phyloP scores from a whole-genome alignment of 805 yeast species.

The Lachancea dasiensis region DNA sequence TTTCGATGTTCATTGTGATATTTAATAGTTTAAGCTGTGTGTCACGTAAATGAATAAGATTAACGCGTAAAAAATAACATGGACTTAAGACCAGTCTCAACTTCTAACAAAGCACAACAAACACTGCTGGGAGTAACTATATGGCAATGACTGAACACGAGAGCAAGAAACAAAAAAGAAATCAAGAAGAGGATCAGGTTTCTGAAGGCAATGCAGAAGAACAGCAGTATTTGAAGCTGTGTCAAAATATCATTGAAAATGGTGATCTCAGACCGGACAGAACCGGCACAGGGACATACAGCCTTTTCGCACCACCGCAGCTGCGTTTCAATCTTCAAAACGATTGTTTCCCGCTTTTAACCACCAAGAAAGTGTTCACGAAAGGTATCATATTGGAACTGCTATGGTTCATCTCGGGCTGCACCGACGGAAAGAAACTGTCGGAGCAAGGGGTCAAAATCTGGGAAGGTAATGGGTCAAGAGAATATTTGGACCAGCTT shows the following conservation, averaged over 20 bases:
- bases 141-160: conserved; percentile 4
- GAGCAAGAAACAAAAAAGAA: conserved; percentile 1
- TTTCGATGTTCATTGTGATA: not conserved
- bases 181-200: too few relatives aligned
- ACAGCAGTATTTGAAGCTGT: conserved; percentile 79
- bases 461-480: conserved; percentile 98
- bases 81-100: not conserved
- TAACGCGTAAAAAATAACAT: conserved; percentile 1
- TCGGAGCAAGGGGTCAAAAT: conserved; percentile 86
- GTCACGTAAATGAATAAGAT: not conserved
- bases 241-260: conserved; percentile 64
- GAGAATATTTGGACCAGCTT: conserved; percentile 78
- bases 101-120: too few relatives aligned
- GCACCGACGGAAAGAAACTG: conserved; percentile 78
- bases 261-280: conserved; percentile 94
- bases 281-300: conserved; percentile 93
- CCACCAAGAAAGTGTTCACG: conserved; percentile 89
- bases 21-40: not conserved
- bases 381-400: conserved; percentile 85
- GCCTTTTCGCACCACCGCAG: conserved; percentile 95
- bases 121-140: too few relatives aligned
- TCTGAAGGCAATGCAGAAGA: conserved; percentile 51
- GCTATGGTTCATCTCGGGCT: conserved; percentile 87
- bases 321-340: conserved; percentile 70
- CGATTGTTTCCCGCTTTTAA: conserved; percentile 76